Evolutionary conservation across 345 rosid species (phyloP).

Genomic region (Cardamine resedifolia): DNA sequence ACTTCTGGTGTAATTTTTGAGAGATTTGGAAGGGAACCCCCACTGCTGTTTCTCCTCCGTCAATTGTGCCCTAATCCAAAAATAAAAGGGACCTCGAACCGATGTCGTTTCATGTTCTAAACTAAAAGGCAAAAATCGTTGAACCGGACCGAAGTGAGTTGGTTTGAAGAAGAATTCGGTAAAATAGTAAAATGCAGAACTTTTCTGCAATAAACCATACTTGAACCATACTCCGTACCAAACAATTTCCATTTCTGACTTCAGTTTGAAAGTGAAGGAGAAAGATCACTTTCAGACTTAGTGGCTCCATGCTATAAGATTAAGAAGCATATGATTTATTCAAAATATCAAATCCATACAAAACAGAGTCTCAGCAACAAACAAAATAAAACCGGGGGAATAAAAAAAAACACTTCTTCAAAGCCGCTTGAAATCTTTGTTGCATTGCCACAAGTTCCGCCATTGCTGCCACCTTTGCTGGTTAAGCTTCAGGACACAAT

Average conservation of each 20-base stretch:
- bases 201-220: background rate
- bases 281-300: slow-evolving; percentile 4
- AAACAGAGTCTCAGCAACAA: background rate
- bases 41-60: slow-evolving; percentile 6
- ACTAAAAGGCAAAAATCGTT: background rate
- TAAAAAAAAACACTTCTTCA: background rate
- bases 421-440: slow-evolving; percentile 18
- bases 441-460: slow-evolving; percentile 12
- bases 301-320: background rate
- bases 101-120: slow-evolving; percentile 9
- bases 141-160: background rate
- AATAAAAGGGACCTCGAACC: background rate
- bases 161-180: slow-evolving; percentile 13
- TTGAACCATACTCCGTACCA: background rate
- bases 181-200: background rate
- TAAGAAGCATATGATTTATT: background rate
- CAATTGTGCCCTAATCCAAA: slow-evolving; percentile 33
- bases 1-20: background rate
- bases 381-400: background rate
- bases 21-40: slow-evolving; percentile 17
- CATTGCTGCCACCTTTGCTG: background rate
- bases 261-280: background rate
- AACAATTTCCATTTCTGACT: background rate
- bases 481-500: slow-evolving; percentile 18
- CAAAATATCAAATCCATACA: slow-evolving; percentile 3